These are phyloP conservation scores for Trichosporon ovoides DNA, from an alignment of 1,284 basidiomycete genomes.

Conservation along the genomic window DNA sequence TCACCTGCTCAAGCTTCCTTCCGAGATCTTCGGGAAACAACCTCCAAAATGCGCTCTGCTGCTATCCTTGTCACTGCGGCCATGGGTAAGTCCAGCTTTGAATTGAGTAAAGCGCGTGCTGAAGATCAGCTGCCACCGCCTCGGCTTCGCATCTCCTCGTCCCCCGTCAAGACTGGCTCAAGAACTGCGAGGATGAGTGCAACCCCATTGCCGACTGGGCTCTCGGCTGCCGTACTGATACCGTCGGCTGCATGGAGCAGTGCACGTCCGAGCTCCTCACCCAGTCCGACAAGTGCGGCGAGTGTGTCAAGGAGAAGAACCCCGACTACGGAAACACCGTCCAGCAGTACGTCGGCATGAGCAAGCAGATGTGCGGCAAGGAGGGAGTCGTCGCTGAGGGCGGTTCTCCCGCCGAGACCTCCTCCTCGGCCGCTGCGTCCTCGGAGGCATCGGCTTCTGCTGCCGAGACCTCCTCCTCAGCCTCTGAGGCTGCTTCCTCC, in stretches of 20 bases:
- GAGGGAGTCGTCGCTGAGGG: neutral
- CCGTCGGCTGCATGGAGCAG: slow-evolving; percentile 15
- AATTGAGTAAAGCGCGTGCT: neutral
- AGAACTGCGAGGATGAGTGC: slow-evolving; percentile 18
- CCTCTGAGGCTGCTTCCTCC: neutral
- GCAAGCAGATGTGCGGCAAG: slow-evolving; percentile 15
- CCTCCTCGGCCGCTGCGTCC: neutral
- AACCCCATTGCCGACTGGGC: slow-evolving; percentile 21
- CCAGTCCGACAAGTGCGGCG: slow-evolving; percentile 10
- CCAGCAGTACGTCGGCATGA: slow-evolving; percentile 11
- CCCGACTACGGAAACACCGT: slow-evolving; percentile 7
- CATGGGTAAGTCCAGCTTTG: slow-evolving; percentile 8
- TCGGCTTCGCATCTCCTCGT: slow-evolving; percentile 5
- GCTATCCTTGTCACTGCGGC: slow-evolving; percentile 12
- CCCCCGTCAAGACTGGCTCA: slow-evolving; percentile 11
- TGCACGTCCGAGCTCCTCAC: slow-evolving; percentile 19
- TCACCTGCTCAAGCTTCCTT: neutral
- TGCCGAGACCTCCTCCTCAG: neutral
- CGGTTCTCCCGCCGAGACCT: neutral
- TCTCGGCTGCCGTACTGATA: slow-evolving; percentile 16
- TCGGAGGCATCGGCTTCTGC: neutral
- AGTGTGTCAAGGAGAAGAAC: slow-evolving; percentile 16
- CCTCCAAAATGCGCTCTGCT: slow-evolving; percentile 11
- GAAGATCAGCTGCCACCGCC: slow-evolving; percentile 12
- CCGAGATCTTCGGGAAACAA: neutral